These are phyloP conservation scores for Panaeolus papilionaceus DNA, from an alignment of 768 basidiomycete species.

Conservation along the genomic window DNA sequence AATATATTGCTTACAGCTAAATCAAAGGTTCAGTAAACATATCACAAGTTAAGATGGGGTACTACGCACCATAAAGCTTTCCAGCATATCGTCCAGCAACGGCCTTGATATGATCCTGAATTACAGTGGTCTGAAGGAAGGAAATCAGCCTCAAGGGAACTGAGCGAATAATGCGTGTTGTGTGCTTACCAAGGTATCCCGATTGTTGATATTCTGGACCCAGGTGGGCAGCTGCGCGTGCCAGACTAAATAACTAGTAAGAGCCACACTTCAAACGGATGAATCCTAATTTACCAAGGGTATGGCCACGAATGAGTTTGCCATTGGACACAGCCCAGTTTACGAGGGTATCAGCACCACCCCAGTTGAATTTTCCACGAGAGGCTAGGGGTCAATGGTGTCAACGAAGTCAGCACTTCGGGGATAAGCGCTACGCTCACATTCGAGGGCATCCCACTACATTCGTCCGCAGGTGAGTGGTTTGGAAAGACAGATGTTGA, in stretches of 20 bases:
- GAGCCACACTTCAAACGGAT: neutral
- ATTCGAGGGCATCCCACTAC: slow-evolving; percentile 46
- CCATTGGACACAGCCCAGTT: slow-evolving; percentile 40
- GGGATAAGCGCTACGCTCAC: slow-evolving; percentile 20
- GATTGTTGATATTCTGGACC: slow-evolving; percentile 41
- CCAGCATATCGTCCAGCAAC: slow-evolving; percentile 50
- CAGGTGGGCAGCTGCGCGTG: slow-evolving; percentile 45
- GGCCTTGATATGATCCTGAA: slow-evolving; percentile 46
- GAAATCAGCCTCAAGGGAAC: neutral
- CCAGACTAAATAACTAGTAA: slow-evolving; percentile 31
- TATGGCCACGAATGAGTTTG: slow-evolving; percentile 39
- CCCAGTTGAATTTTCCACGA: slow-evolving; percentile 40
- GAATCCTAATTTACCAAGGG: slow-evolving; percentile 19
- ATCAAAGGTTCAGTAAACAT: neutral
- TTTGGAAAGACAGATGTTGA: neutral
- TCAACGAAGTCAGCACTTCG: neutral
- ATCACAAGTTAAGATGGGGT: neutral
- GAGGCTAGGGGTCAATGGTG: neutral
- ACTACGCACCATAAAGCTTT: slow-evolving; percentile 37
- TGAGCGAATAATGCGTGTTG: neutral
- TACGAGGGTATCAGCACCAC: slow-evolving; percentile 37
- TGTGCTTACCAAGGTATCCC: slow-evolving; percentile 30
- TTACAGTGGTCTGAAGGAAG: slow-evolving; percentile 32
- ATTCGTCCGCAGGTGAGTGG: neutral
- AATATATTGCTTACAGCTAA: neutral